These are phyloP conservation scores for Hortiboletus campestris DNA, from an alignment of 768 basidiomycete genomes.

Conservation along the genomic window DNA sequence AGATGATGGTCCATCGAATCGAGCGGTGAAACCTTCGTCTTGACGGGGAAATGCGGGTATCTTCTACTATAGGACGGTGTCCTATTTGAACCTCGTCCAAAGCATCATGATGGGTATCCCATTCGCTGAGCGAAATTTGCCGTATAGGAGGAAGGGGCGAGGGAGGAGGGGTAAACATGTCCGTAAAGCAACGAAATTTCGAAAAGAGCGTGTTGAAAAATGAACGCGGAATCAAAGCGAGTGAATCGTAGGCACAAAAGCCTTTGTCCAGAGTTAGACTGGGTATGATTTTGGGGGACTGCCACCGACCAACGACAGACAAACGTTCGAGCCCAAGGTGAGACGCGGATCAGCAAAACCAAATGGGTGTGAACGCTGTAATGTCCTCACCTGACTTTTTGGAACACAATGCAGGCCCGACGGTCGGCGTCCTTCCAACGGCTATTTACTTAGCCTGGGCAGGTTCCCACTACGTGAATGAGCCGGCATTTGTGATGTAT, in stretches of 20 bases:
- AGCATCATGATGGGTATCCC: neutral
- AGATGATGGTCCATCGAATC: conserved; percentile 48
- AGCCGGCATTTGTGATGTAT: neutral
- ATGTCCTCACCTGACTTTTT: conserved; percentile 9
- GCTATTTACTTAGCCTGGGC: neutral
- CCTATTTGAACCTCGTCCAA: conserved; percentile 4
- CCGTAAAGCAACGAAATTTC: neutral
- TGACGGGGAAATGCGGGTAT: conserved; percentile 13
- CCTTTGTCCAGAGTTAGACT: neutral
- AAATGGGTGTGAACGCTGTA: neutral
- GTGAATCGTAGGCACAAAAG: conserved; percentile 13
- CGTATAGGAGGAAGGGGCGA: conserved; percentile 35
- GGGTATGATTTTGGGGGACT: neutral
- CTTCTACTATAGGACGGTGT: neutral
- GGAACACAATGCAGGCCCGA: neutral
- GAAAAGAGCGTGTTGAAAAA: conserved; percentile 32
- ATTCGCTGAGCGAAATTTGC: conserved; percentile 4
- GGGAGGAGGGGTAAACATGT: conserved; percentile 44
- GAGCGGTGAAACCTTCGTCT: conserved; percentile 39
- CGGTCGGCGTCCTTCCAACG: neutral
- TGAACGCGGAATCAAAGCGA: conserved; percentile 22
- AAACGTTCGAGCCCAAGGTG: neutral
- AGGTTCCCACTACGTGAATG: conserved; percentile 13
- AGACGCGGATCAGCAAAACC: conserved; percentile 7
- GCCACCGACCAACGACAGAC: neutral